Conservation (phyloP, 2,329 filamentous ascomycete species). For the Beauveria pseudobassiana region DNA sequence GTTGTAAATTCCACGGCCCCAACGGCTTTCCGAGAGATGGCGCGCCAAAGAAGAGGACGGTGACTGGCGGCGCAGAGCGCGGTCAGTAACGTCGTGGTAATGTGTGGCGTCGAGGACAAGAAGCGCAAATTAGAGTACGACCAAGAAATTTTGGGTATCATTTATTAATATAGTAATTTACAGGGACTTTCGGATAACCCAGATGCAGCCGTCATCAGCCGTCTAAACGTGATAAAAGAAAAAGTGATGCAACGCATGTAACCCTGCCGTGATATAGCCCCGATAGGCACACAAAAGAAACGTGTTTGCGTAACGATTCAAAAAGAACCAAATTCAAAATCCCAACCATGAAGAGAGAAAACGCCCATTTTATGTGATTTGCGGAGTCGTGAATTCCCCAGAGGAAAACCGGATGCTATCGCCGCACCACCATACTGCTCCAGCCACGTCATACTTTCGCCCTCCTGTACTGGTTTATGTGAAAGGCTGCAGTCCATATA, state of each 20-base stretch:
- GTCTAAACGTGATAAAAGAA: constrained; percentile 1
- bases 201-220: constrained; percentile 7
- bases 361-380: constrained; percentile 1
- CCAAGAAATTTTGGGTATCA: constrained; percentile 10
- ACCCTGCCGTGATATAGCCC: neutral
- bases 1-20: too few species aligned
- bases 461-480: constrained; percentile 23
- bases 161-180: constrained; percentile 11
- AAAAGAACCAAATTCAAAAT: neutral
- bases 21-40: too few species aligned
- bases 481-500: constrained; percentile 27
- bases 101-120: neutral
- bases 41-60: constrained; percentile 40
- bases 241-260: neutral
- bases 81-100: constrained; percentile 33
- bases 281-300: neutral
- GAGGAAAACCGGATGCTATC: constrained; percentile 28
- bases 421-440: constrained; percentile 23
- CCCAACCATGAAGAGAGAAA: neutral
- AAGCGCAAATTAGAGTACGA: neutral
- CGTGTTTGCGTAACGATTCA: neutral
- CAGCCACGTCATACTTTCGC: constrained; percentile 22
- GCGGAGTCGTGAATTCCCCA: constrained; percentile 13
- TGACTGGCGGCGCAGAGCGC: constrained; percentile 53
- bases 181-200: neutral